Percentiles rank a stretch among this genome's conserved stretches.
phyloP scores from a whole-genome alignment of 805 yeast species.

The Isabelozyma heimii region DNA sequence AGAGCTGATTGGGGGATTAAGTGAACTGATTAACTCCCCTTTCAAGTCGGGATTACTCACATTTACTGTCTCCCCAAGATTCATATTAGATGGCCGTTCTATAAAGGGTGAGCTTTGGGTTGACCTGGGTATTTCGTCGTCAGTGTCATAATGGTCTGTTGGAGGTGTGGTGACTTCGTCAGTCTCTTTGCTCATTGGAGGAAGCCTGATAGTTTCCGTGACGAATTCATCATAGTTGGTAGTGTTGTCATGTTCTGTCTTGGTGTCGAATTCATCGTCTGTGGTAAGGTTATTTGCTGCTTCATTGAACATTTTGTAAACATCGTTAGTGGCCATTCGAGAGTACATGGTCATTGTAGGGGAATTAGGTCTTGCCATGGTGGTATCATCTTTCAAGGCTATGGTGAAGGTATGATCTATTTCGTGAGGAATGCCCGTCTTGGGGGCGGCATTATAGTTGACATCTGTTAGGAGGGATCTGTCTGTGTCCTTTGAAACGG shows the following conservation, averaged over 20 bases:
- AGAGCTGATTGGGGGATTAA: constrained; percentile 31
- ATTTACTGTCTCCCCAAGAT: constrained; percentile 8
- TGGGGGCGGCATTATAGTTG: neutral
- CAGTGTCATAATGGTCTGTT: constrained; percentile 18
- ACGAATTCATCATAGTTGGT: constrained; percentile 45
- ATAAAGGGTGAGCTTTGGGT: constrained; percentile 49
- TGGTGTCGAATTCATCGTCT: constrained; percentile 25
- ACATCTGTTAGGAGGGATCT: no score
- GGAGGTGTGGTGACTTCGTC: constrained; percentile 24
- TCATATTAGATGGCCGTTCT: constrained; percentile 20
- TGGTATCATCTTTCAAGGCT: constrained; percentile 42
- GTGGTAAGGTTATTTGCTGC: constrained; percentile 33
- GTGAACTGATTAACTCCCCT: constrained; percentile 30
- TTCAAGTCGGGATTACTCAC: constrained; percentile 48
- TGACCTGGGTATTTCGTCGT: constrained; percentile 9
- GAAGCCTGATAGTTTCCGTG: constrained; percentile 43
- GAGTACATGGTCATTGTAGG: constrained; percentile 82
- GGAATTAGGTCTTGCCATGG: constrained; percentile 43
- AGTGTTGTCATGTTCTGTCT: constrained; percentile 16
- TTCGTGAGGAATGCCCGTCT: neutral
- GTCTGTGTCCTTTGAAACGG: no score
- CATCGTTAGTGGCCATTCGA: constrained; percentile 70
- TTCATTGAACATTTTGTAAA: constrained; percentile 70
- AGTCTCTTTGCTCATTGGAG: neutral
- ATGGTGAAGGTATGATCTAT: constrained; percentile 33